Evolutionary conservation across 2,329 filamentous ascomycete genomes (phyloP).

Genomic region (Cercospora nicotianae): DNA sequence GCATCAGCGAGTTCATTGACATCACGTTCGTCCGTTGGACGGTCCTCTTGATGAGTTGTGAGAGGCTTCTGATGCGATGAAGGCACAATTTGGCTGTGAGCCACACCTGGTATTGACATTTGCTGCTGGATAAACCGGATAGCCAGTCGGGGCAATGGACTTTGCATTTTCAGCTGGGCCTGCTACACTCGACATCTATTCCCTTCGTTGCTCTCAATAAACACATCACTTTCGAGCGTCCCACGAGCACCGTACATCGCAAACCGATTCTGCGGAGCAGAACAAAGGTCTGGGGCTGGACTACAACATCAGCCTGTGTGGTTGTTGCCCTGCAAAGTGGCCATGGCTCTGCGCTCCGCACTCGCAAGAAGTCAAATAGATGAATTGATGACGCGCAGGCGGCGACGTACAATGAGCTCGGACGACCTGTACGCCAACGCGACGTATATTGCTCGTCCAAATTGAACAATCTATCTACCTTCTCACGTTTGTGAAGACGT

Average conservation of each 20-base stretch:
- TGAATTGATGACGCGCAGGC: neutral
- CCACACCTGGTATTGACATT: neutral
- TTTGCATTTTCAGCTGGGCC: neutral
- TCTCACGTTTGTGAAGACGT: neutral
- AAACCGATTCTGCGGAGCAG: neutral
- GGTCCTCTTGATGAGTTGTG: neutral
- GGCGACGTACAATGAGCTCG: neutral
- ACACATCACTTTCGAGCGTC: neutral
- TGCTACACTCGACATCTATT: neutral
- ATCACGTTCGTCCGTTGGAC: neutral
- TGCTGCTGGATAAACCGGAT: neutral
- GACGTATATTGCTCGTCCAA: neutral
- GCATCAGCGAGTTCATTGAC: neutral
- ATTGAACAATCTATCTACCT: neutral
- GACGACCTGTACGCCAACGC: neutral
- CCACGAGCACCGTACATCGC: neutral
- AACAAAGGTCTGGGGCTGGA: neutral
- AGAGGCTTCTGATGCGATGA: neutral
- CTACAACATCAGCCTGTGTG: neutral
- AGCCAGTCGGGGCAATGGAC: neutral
- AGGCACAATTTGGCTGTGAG: neutral
- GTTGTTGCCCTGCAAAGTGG: neutral
- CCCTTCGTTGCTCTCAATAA: neutral
- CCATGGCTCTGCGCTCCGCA: neutral
- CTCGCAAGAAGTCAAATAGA: constrained; percentile 2